Base-by-base conservation (phyloP, 352 stramenopile species). In the Stephanocyclus meneghinianus region DNA sequence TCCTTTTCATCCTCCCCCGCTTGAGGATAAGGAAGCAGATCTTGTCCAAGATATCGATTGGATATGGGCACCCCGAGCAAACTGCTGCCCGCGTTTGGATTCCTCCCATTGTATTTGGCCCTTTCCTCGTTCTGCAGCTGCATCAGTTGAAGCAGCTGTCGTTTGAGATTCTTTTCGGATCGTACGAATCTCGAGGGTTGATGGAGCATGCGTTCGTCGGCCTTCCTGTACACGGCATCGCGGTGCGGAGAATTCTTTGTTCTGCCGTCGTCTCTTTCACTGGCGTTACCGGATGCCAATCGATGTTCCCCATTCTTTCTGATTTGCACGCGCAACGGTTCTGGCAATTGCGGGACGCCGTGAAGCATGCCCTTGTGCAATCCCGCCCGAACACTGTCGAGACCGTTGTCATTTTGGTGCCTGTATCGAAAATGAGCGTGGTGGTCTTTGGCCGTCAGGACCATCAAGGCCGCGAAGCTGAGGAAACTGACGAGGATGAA, bases 81-180 rank as follows among this genome's bases (percentile, higher is more conserved):
- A 30, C 74, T 76, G 6, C 57, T 15, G 42, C 47, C 59, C 26
- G 55, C 30, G 21, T 80, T 60, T 15, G 64, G 45, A 68, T 68
- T 57, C 9, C 62, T 66, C 3, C 55, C 55, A 13, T 47, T 18
- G 30, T 74, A 35, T 32, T 72, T 45, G 11, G 59, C 63, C 18
- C 60, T 48, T 72, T 81, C 66, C n/a, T 21, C 51, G 10, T 55
- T 81, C 71, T 81, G 74, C 30, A 71, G 62, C 37, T 81, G 60
- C 51, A 76, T 62, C 37, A 81, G 74, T 45, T 76, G 42, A 7
- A 72, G 40, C 21, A 81, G 61, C 64, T 81, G 74, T 64, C 59
- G 66, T 55, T 81, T 81, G n/a, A 81, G 51, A 51, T 73, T 76
- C 51, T 81, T 81, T 50, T 81, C 74, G 5, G 74, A 75, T 47